A percentile compares a stretch with the other conserved stretches of the same genome.
Conservation (phyloP, 768 basidiomycete species). For the Pleurotus djamor region DNA sequence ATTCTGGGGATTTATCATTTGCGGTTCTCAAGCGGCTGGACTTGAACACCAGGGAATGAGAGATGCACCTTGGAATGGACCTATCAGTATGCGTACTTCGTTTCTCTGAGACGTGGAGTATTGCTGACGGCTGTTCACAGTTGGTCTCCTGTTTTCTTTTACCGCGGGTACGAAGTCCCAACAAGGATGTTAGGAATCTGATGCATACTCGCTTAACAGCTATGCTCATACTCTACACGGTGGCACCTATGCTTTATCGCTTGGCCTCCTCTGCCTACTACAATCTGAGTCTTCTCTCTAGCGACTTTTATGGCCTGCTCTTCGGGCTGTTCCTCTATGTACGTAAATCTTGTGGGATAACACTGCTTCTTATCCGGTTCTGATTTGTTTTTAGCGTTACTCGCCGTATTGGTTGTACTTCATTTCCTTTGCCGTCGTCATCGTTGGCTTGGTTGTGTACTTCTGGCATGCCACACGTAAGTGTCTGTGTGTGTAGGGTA, state of each 20-base stretch:
- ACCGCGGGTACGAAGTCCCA: constrained; percentile 25
- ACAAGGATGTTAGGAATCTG: not conserved
- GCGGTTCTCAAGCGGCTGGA: constrained; percentile 72
- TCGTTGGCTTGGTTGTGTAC: constrained; percentile 75
- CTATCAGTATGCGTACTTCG: constrained; percentile 47
- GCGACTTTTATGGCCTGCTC: constrained; percentile 85
- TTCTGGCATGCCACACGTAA: constrained; percentile 85
- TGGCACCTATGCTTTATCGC: constrained; percentile 83
- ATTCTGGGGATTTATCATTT: constrained; percentile 81
- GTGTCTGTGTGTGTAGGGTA: constrained; percentile 23
- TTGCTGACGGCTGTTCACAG: constrained; percentile 17
- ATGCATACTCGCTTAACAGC: constrained; percentile 38
- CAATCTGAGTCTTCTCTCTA: constrained; percentile 83
- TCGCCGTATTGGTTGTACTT: constrained; percentile 90
- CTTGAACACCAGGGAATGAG: constrained; percentile 72
- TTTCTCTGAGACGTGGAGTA: too few relatives aligned
- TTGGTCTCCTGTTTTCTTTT: constrained; percentile 42
- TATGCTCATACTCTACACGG: constrained; percentile 83
- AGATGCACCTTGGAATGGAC: constrained; percentile 68
- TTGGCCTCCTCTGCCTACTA: constrained; percentile 84
- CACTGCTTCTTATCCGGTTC: not conserved
- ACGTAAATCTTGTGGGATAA: constrained; percentile 13
- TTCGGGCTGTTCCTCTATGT: constrained; percentile 66
- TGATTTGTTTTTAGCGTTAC: constrained; percentile 55
- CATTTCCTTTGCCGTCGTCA: constrained; percentile 67